Percentiles rank a stretch among this genome's conserved stretches.
phyloP scores from a whole-genome alignment of 495 filamentous ascomycete genomes.

The Schizothecium vesticola region DNA sequence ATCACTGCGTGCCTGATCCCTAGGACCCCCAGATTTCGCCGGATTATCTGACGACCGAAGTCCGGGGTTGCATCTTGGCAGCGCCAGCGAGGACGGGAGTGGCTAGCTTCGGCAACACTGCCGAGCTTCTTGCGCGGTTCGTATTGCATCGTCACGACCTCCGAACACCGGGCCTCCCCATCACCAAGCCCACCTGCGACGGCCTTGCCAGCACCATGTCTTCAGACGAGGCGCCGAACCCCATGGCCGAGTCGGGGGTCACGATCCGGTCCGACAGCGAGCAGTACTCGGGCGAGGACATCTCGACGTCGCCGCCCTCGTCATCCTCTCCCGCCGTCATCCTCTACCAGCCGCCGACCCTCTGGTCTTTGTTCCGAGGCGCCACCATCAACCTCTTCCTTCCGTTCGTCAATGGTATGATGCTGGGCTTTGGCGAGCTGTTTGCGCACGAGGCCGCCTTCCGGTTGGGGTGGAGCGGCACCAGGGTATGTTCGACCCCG shows the following conservation, averaged over 20 bases:
- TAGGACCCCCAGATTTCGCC: not conserved
- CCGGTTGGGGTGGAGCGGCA: conserved; percentile 84
- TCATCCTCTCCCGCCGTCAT: conserved; percentile 69
- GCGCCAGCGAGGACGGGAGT: not conserved
- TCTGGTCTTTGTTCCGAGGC: conserved; percentile 78
- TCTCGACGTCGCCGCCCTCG: conserved; percentile 55
- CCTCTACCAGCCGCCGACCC: conserved; percentile 80
- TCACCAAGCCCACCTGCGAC: not conserved
- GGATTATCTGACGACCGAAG: not conserved
- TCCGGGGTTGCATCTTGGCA: not conserved
- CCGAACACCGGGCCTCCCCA: not conserved
- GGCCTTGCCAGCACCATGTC: conserved; percentile 28
- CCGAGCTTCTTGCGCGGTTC: conserved; percentile 3
- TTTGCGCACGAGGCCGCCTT: conserved; percentile 95
- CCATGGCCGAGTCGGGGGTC: conserved; percentile 71
- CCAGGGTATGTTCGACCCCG: conserved; percentile 60
- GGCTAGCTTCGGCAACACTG: not conserved
- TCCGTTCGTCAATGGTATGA: conserved; percentile 95
- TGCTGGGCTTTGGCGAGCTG: conserved; percentile 95
- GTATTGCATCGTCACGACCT: not conserved
- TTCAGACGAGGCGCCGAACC: conserved; percentile 48
- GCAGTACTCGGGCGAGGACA: conserved; percentile 71
- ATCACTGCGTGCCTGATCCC: too few relatives aligned
- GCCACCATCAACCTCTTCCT: conserved; percentile 92
- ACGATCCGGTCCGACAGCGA: conserved; percentile 89